Evolutionary conservation across 108 stramenopile species (phyloP).

Genomic region (Skeletonema marinoi): DNA sequence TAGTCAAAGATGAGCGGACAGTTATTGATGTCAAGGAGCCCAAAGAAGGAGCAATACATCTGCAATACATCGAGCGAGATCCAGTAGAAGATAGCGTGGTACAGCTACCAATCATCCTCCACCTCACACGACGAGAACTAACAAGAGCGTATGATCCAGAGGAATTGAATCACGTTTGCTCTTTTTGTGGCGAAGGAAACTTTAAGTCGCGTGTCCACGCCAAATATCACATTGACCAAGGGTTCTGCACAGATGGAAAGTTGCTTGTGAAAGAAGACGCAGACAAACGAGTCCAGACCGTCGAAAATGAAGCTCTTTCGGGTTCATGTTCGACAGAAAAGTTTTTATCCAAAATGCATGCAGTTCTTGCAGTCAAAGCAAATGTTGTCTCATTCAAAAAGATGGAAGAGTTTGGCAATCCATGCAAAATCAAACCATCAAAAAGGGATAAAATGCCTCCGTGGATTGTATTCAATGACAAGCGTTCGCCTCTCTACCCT

Average conservation of each 20-base stretch:
- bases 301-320: constrained; percentile 24
- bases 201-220: constrained; percentile 30
- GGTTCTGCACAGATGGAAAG: background rate
- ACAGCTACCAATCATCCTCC: background rate
- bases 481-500: constrained; percentile 41
- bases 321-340: background rate
- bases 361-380: background rate
- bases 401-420: constrained; percentile 8
- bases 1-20: constrained; percentile 50
- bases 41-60: constrained; percentile 12
- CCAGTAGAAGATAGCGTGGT: background rate
- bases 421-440: constrained; percentile 29
- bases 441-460: constrained; percentile 43
- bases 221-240: constrained; percentile 35
- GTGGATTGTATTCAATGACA: constrained; percentile 47
- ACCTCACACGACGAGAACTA: constrained; percentile 28
- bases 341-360: constrained; percentile 18
- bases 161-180: constrained; percentile 35
- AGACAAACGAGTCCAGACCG: background rate
- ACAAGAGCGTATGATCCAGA: constrained; percentile 44
- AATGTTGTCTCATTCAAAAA: background rate
- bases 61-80: background rate
- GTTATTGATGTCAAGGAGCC: background rate
- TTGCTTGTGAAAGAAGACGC: constrained; percentile 14
- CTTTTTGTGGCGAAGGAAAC: constrained; percentile 47